Percentiles rank a stretch among this genome's conserved stretches.
These are phyloP conservation scores for Chloropicon primus DNA, from an alignment of 139 green algal genomes.

Conservation along the genomic window DNA sequence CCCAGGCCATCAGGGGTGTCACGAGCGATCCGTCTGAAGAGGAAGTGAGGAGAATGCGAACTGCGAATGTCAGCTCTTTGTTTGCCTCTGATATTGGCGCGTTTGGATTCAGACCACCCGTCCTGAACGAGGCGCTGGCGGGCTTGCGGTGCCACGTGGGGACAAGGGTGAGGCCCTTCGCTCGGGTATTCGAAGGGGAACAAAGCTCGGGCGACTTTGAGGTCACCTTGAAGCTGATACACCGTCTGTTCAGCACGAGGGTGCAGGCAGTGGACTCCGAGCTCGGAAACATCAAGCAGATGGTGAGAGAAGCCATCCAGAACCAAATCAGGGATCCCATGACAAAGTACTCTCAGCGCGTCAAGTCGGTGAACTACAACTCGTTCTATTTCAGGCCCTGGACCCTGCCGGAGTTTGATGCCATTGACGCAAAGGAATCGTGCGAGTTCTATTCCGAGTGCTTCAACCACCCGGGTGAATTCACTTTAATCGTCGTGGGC, in stretches of 20 bases:
- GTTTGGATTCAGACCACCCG: conserved; percentile 54
- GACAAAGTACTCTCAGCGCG: conserved; percentile 30
- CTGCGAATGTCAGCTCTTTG: conserved; percentile 17
- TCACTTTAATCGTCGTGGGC: conserved; percentile 34
- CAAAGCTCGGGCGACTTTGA: conserved; percentile 55
- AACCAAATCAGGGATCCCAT: conserved; percentile 46
- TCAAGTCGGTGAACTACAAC: conserved; percentile 52
- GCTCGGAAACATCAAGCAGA: conserved; percentile 14
- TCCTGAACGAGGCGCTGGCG: conserved; percentile 50
- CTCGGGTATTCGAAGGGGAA: conserved; percentile 42
- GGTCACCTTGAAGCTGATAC: conserved; percentile 55
- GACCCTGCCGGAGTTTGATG: conserved; percentile 34
- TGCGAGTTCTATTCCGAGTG: conserved; percentile 37
- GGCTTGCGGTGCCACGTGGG: conserved; percentile 32
- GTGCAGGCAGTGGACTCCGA: conserved; percentile 10
- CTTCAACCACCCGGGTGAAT: conserved; percentile 60
- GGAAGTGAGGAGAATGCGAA: conserved; percentile 21
- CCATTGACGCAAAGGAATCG: conserved; percentile 30
- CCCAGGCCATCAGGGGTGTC: conserved; percentile 18
- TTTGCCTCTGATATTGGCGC: conserved; percentile 59
- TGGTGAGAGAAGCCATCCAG: conserved; percentile 33
- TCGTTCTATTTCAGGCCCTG: conserved; percentile 58
- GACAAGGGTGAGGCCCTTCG: conserved; percentile 37
- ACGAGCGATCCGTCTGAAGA: conserved; percentile 16
- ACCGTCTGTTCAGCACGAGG: conserved; percentile 50